phyloP scores from a whole-genome alignment of 805 yeast species.

The Metschnikowia proteae region DNA sequence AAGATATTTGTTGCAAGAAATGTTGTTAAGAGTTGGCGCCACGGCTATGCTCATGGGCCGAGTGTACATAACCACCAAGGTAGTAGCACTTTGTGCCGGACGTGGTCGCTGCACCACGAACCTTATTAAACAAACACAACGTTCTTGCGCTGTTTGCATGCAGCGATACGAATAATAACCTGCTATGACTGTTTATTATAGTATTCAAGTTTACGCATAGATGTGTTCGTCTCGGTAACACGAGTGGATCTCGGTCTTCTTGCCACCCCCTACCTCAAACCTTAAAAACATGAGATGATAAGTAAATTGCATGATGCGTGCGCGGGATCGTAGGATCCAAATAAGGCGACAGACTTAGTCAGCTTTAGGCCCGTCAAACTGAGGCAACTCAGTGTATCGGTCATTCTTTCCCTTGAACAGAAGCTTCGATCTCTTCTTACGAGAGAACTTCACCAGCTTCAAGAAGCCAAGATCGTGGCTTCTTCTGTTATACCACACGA shows the following conservation, averaged over 20 bases:
- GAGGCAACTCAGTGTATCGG: conserved; percentile 32
- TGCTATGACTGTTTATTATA: background rate
- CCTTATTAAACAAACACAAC: background rate
- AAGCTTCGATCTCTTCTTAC: conserved; percentile 18
- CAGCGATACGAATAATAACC: background rate
- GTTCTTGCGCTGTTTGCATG: background rate
- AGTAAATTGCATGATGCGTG: too few relatives aligned
- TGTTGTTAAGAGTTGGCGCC: background rate
- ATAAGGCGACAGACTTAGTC: conserved; percentile 6
- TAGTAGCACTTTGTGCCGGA: conserved; percentile 1
- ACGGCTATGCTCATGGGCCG: background rate
- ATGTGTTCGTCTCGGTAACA: too few relatives aligned
- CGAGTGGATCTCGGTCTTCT: too few relatives aligned
- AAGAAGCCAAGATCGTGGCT: conserved; percentile 40
- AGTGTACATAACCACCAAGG: conserved; percentile 5
- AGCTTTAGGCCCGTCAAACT: conserved; percentile 20
- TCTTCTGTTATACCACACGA: conserved; percentile 50
- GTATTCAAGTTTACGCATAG: too few relatives aligned
- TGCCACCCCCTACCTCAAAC: too few relatives aligned
- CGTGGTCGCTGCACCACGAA: background rate
- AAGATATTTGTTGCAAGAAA: background rate
- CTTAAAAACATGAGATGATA: too few relatives aligned
- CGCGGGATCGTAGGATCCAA: background rate
- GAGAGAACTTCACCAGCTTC: conserved; percentile 29
- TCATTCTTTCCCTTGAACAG: conserved; percentile 24